Conservation (phyloP, 164 flowering plant genomes). For the Tetrastigma voinierianum region DNA sequence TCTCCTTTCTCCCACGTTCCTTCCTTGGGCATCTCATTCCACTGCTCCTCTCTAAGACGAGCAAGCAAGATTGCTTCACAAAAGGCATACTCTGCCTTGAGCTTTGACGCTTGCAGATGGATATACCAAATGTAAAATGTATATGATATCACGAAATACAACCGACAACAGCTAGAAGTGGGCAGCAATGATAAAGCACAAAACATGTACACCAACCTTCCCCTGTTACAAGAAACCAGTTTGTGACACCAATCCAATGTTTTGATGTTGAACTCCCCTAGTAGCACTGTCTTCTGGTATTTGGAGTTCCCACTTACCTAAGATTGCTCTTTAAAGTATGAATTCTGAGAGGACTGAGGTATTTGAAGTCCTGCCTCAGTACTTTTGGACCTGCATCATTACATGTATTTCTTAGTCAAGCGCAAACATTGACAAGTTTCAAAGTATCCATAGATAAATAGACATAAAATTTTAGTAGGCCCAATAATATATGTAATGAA, state of each 20-base stretch:
- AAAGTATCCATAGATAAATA: too few species aligned
- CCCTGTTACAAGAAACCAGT: slow-evolving; percentile 87
- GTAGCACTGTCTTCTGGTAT: slow-evolving; percentile 47
- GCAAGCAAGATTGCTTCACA: slow-evolving; percentile 68
- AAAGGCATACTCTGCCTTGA: slow-evolving; percentile 55
- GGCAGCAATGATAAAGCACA: neutral
- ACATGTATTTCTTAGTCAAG: too few species aligned
- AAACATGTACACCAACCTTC: slow-evolving; percentile 50
- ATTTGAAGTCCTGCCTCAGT: slow-evolving; percentile 46
- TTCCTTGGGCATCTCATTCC: slow-evolving; percentile 46
- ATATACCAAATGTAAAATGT: neutral
- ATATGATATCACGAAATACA: neutral
- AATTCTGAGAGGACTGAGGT: slow-evolving; percentile 38
- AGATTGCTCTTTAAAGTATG: slow-evolving; percentile 50
- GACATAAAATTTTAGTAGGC: too few species aligned
- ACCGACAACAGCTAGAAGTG: neutral
- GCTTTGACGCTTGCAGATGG: slow-evolving; percentile 65
- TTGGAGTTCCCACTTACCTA: slow-evolving; percentile 67
- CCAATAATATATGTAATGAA: too few species aligned
- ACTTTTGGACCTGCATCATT: slow-evolving; percentile 29
- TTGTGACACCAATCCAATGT: slow-evolving; percentile 88
- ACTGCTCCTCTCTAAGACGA: slow-evolving; percentile 67
- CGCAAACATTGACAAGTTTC: too few species aligned
- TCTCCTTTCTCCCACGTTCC: slow-evolving; percentile 46
- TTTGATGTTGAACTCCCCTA: slow-evolving; percentile 53